phyloP scores from a whole-genome alignment of 352 stramenopile genomes.

The Globisporangium takayamanum region DNA sequence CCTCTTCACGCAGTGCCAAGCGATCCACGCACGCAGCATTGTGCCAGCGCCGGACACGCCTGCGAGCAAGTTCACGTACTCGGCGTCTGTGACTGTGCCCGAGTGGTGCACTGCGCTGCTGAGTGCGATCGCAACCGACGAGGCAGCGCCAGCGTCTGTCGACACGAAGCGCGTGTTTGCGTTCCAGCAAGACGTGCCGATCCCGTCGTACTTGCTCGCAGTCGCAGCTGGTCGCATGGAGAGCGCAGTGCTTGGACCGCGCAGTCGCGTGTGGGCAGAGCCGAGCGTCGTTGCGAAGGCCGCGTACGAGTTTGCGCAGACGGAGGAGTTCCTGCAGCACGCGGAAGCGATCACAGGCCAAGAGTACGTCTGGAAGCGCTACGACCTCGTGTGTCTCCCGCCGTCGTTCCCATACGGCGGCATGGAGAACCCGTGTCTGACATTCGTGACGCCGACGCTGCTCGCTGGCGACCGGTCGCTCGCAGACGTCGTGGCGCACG shows the following conservation, averaged over 20 bases:
- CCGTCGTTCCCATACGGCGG: slow-evolving; percentile 88
- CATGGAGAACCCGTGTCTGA: slow-evolving; percentile 87
- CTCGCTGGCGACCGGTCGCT: slow-evolving; percentile 92
- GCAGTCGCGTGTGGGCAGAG: slow-evolving; percentile 92
- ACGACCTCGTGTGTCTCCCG: slow-evolving; percentile 97
- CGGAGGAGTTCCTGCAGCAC: slow-evolving; percentile 88
- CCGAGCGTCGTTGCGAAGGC: slow-evolving; percentile 89
- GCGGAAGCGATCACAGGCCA: slow-evolving; percentile 91
- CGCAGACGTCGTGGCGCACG: slow-evolving; percentile 96
- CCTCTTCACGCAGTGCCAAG: slow-evolving; percentile 92
- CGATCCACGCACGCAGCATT: slow-evolving; percentile 94
- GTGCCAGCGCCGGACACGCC: slow-evolving; percentile 95
- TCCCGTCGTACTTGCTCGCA: slow-evolving; percentile 94
- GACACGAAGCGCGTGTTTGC: slow-evolving; percentile 4
- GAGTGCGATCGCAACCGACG: slow-evolving; percentile 59
- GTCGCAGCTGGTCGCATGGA: slow-evolving; percentile 90
- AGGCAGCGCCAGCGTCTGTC: not conserved
- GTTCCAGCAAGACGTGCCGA: slow-evolving; percentile 85
- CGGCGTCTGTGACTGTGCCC: slow-evolving; percentile 85
- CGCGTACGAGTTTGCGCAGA: slow-evolving; percentile 93
- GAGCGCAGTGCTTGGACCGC: slow-evolving; percentile 80
- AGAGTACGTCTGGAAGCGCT: slow-evolving; percentile 94
- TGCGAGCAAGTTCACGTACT: slow-evolving; percentile 93
- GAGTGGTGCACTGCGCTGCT: slow-evolving; percentile 92
- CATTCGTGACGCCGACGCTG: slow-evolving; percentile 96